Evolutionary conservation across 75 land plant species (phyloP).

Genomic region (Larix kaempferi): DNA sequence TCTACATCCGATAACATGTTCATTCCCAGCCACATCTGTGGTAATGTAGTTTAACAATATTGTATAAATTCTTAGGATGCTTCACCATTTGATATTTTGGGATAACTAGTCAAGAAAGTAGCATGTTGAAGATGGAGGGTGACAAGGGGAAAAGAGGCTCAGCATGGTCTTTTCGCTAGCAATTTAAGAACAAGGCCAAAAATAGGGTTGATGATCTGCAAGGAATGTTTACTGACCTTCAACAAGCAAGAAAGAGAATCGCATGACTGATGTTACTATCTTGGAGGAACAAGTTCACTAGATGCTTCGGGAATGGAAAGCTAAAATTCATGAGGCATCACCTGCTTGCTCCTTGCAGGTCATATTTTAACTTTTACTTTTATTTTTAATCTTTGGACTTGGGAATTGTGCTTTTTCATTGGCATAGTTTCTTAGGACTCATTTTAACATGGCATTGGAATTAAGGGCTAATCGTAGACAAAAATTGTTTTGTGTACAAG

Average conservation of each 20-base stretch:
- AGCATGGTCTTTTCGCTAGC: constrained; percentile 30
- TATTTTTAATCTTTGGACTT: background rate
- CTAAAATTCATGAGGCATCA: constrained; percentile 81
- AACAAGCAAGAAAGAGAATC: constrained; percentile 72
- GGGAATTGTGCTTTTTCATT: background rate
- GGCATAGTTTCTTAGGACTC: background rate
- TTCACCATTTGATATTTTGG: no score
- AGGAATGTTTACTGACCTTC: constrained; percentile 73
- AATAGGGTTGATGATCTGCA: constrained; percentile 88
- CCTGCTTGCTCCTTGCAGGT: constrained; percentile 69
- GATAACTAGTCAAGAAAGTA: no score
- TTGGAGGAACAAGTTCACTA: constrained; percentile 90
- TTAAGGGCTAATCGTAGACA: background rate
- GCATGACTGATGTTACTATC: constrained; percentile 55
- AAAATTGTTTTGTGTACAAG: constrained; percentile 17
- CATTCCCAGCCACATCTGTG: no score
- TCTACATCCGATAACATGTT: no score
- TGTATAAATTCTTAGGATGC: no score
- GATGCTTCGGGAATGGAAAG: constrained; percentile 92
- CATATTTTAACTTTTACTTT: constrained; percentile 1
- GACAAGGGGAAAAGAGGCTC: background rate
- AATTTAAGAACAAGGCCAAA: constrained; percentile 82
- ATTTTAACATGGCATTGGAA: background rate
- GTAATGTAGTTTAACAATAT: no score
- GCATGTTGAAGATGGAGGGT: no score